Evolutionary conservation across 495 filamentous ascomycete species (phyloP), one percentile per base, ranked within the genome.

Genomic region (Annulohypoxylon maeteangense): DNA sequence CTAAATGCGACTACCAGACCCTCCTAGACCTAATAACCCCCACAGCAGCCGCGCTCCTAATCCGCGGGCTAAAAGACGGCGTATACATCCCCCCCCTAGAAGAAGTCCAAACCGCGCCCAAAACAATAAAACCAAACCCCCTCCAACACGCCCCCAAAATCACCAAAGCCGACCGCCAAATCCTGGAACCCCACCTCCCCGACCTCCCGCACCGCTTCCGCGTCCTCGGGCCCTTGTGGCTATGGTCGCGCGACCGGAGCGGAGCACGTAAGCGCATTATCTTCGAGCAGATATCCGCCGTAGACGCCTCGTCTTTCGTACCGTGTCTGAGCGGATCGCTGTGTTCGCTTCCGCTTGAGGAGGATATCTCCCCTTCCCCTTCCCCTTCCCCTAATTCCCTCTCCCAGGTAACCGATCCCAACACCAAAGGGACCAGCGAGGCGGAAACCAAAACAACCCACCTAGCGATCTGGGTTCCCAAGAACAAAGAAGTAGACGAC

Each of bases 21-120:
- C 77, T 84, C 1, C 64, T 82, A 14, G 68, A 76, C 0, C 51
- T 75, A 0, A 76, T 91, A 6, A 83, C 86, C 0, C 78, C 80
- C 0, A 76, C 81, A 27, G 90, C 88, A 10, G 89, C 90, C 0
- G 73, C 83, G 3, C 81, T 95, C 72, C 86, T 95, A 2, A 78
- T 93, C 1, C 67, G 87, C 7, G 85, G 85, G 1, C 84, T 94
- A 16, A 77, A 84, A 6, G 71, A 81, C 1, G 81, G 88, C 1
- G 59, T 91, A 1, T 94, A 93, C 63, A 82, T 93, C 0, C 89
- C 89, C 2, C 91, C 40, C 4, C 1, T 44, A 18, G n/a, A n/a
- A 45, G 25, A 14, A 76, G 36, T 71, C n/a, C n/a, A n/a, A 82
- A 36, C 25, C 18, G 1, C 16, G 31, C 4, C 1, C n/a, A 7